A percentile compares a stretch with the other conserved stretches of the same genome.
Conservation (phyloP, 805 yeast genomes). For the Saturnispora besseyi region DNA sequence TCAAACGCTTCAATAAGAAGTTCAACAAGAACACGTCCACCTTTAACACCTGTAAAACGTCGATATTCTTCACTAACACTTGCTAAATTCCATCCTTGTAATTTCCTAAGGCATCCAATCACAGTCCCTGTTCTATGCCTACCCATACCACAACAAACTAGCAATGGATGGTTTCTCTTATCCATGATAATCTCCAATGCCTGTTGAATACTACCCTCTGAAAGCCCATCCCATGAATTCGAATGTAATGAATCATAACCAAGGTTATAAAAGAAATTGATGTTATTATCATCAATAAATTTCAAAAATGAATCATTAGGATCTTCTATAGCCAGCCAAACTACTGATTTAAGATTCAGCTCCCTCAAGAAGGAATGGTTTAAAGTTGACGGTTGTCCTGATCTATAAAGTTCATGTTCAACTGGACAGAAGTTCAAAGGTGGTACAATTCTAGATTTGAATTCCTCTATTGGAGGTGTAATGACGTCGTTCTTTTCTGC, state of each 20-base stretch:
- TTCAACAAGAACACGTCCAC: slow-evolving; percentile 83
- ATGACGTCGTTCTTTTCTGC: neutral
- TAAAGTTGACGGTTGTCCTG: slow-evolving; percentile 93
- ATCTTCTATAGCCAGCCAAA: slow-evolving; percentile 95
- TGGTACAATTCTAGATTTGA: slow-evolving; percentile 47
- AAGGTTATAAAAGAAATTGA: slow-evolving; percentile 36
- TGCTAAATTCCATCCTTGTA: slow-evolving; percentile 98
- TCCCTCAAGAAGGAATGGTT: slow-evolving; percentile 79
- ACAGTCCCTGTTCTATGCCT: slow-evolving; percentile 96
- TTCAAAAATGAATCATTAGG: slow-evolving; percentile 83
- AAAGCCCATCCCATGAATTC: slow-evolving; percentile 95
- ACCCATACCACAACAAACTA: slow-evolving; percentile 98
- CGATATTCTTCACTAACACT: slow-evolving; percentile 89
- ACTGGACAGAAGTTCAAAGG: slow-evolving; percentile 95
- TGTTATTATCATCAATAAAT: slow-evolving; percentile 65
- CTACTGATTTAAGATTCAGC: slow-evolving; percentile 64
- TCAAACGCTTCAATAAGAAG: slow-evolving; percentile 72
- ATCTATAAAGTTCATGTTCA: slow-evolving; percentile 74
- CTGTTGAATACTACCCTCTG: slow-evolving; percentile 41
- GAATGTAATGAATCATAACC: slow-evolving; percentile 40
- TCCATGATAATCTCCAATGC: slow-evolving; percentile 75
- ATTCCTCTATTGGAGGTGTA: slow-evolving; percentile 49
- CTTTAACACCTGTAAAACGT: slow-evolving; percentile 85
- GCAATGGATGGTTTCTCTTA: slow-evolving; percentile 67
- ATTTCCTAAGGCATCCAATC: slow-evolving; percentile 81